Conservation (phyloP, 192 early-diverging fungal genomes). For the Linnemannia elongata region DNA sequence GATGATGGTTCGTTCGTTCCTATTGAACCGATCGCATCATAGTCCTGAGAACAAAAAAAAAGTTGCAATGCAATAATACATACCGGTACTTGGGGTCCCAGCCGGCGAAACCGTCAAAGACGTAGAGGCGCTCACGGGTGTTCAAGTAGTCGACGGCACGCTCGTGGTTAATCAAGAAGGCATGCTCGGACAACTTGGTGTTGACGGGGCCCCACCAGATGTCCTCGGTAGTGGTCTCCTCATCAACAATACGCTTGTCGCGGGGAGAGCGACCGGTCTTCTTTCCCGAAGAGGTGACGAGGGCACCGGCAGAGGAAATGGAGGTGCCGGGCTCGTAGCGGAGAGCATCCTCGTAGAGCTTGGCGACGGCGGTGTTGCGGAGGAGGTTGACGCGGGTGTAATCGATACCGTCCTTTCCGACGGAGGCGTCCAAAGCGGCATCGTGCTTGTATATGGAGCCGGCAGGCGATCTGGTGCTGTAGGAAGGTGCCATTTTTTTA, state of each 20-base stretch:
- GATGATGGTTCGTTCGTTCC: not conserved
- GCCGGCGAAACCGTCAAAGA: constrained; percentile 97
- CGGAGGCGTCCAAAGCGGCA: constrained; percentile 47
- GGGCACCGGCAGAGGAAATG: constrained; percentile 92
- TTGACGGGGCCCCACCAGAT: constrained; percentile 99
- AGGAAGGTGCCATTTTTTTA: constrained; percentile 29
- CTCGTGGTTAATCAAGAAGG: constrained; percentile 97
- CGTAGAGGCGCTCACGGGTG: constrained; percentile 91
- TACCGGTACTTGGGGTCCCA: constrained; percentile 97
- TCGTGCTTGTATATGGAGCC: constrained; percentile 52
- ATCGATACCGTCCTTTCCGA: constrained; percentile 81
- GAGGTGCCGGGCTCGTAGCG: constrained; percentile 87
- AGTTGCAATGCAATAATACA: not conserved
- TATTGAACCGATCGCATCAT: not conserved
- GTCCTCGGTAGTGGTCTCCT: constrained; percentile 83
- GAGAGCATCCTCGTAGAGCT: constrained; percentile 95
- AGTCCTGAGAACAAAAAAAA: too few relatives aligned
- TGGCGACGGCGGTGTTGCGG: constrained; percentile 87
- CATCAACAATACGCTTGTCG: constrained; percentile 99
- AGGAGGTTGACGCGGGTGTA: constrained; percentile 86
- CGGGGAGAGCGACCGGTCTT: constrained; percentile 96
- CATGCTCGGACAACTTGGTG: constrained; percentile 84
- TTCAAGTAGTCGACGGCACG: constrained; percentile 97
- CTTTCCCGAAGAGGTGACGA: constrained; percentile 90
- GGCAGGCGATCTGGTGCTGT: constrained; percentile 35